Conservation (phyloP, 1,284 basidiomycete genomes). For the Malassezia arunalokei region DNA sequence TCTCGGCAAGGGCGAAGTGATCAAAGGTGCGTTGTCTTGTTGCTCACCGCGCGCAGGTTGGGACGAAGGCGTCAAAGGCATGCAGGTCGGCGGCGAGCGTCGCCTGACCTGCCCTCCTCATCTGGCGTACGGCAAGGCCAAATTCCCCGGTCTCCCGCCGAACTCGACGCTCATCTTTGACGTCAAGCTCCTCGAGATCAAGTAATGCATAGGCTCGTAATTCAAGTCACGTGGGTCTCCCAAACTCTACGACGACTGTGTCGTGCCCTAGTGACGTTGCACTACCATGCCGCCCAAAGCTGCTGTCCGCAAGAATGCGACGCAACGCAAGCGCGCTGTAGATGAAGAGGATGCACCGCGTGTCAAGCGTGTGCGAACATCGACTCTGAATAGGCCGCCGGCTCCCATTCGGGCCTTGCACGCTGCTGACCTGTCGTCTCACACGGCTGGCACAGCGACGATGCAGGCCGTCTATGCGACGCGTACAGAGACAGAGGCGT, state of each 20-base stretch:
- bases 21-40: constrained; percentile 55
- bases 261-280: no score
- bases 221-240: no score
- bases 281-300: constrained; percentile 14
- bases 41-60: constrained; percentile 49
- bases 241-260: no score
- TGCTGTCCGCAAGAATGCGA: neutral
- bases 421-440: neutral
- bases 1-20: constrained; percentile 78
- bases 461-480: constrained; percentile 4
- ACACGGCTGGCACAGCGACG: neutral
- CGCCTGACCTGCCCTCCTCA: constrained; percentile 61
- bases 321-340: constrained; percentile 1
- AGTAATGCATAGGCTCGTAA: constrained; percentile 31
- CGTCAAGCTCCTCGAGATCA: constrained; percentile 51
- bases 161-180: constrained; percentile 52
- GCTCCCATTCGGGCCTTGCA: constrained; percentile 6
- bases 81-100: constrained; percentile 82
- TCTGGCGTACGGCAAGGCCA: constrained; percentile 52
- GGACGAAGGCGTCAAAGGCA: constrained; percentile 82
- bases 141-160: constrained; percentile 50
- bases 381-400: constrained; percentile 11
- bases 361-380: constrained; percentile 3
- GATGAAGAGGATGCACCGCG: neutral
- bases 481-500: constrained; percentile 6